Conservation (phyloP, 1,284 basidiomycete species). For the Ustilago sp. region DNA sequence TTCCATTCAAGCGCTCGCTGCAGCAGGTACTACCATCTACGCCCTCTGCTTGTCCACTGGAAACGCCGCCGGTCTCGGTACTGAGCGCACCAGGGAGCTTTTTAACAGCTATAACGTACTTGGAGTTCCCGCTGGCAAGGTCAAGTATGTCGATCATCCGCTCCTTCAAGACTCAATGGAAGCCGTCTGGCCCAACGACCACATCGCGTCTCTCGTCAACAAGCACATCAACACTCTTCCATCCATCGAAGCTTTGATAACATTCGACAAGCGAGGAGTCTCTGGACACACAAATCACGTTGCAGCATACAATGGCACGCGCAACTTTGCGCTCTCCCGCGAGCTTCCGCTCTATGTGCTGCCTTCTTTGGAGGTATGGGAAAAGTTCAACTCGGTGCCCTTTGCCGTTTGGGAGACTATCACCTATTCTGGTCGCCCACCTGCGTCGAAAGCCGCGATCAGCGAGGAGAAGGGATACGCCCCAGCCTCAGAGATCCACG, state of each 20-base stretch:
- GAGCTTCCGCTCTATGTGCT: slow-evolving; percentile 42
- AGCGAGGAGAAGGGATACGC: background rate
- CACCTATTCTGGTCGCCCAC: slow-evolving; percentile 19
- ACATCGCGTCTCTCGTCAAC: slow-evolving; percentile 76
- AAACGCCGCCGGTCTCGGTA: slow-evolving; percentile 84
- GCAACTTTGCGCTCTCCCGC: slow-evolving; percentile 63
- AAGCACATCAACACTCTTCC: slow-evolving; percentile 73
- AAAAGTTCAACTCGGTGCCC: slow-evolving; percentile 51
- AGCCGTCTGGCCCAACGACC: slow-evolving; percentile 76
- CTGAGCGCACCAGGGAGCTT: slow-evolving; percentile 77
- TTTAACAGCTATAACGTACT: slow-evolving; percentile 72
- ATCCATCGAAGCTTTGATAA: slow-evolving; percentile 76
- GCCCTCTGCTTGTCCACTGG: slow-evolving; percentile 74
- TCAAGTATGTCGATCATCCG: slow-evolving; percentile 80
- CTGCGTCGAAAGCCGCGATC: background rate
- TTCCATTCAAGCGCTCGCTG: slow-evolving; percentile 75
- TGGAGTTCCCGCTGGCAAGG: slow-evolving; percentile 75
- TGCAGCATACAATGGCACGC: slow-evolving; percentile 74
- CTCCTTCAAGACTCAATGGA: slow-evolving; percentile 82
- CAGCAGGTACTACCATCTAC: slow-evolving; percentile 66
- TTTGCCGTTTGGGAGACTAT: slow-evolving; percentile 43
- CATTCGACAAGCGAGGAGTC: slow-evolving; percentile 86
- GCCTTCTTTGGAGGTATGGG: slow-evolving; percentile 37
- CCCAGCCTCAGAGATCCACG: slow-evolving; percentile 31
- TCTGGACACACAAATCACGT: slow-evolving; percentile 91